Percentiles rank a stretch among this genome's conserved stretches.
Evolutionary conservation across 805 yeast species (phyloP).

Genomic region (Cephaloascus fragrans): DNA sequence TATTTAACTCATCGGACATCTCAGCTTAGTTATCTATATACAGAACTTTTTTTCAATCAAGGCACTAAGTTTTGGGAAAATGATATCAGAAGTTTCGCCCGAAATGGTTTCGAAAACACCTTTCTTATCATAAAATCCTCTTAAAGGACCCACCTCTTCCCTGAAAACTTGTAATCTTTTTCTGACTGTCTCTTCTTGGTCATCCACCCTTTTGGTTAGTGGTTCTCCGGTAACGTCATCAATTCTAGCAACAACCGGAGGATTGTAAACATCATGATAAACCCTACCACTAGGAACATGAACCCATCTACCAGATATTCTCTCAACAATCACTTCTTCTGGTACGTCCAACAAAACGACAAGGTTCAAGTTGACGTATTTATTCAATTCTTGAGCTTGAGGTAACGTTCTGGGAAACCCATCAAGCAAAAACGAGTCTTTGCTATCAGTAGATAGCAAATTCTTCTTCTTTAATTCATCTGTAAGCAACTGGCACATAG

Average conservation of each 20-base stretch:
- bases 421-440: conserved; percentile 78
- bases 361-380: conserved; percentile 43
- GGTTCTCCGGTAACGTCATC: conserved; percentile 92
- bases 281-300: conserved; percentile 81
- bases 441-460: conserved; percentile 33
- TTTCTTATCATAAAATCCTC: conserved; percentile 41
- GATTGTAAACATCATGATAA: conserved; percentile 78
- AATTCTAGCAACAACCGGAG: conserved; percentile 71
- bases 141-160: conserved; percentile 50
- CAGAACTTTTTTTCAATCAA: conserved; percentile 24
- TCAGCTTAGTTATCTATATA: too few species aligned
- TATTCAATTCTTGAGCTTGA: conserved; percentile 59
- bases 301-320: conserved; percentile 81
- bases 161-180: conserved; percentile 58
- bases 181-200: conserved; percentile 63
- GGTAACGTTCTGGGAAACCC: conserved; percentile 81
- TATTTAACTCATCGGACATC: too few species aligned
- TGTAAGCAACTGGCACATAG: conserved; percentile 52
- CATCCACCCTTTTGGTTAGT: conserved; percentile 71
- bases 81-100: conserved; percentile 79
- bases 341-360: conserved; percentile 88
- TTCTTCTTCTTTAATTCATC: conserved; percentile 30
- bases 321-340: conserved; percentile 65
- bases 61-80: conserved; percentile 58
- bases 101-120: conserved; percentile 42